A percentile compares a stretch with the other conserved stretches of the same genome.
These are phyloP conservation scores for Teratosphaeria zuluensis DNA, from an alignment of 2,329 filamentous ascomycete species.

Conservation along the genomic window DNA sequence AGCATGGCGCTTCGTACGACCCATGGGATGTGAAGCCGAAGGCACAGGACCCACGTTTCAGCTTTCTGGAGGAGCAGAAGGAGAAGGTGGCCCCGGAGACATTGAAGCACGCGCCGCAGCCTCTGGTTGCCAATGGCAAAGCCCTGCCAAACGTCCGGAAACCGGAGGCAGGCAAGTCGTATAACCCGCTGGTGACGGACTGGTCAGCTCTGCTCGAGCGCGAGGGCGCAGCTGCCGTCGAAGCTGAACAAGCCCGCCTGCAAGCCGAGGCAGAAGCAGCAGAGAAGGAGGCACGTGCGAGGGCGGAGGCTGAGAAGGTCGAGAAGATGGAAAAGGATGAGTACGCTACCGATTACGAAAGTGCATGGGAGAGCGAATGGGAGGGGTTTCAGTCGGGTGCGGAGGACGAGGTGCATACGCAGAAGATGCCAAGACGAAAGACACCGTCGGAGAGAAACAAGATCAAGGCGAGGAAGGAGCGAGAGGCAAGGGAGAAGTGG, in stretches of 20 bases:
- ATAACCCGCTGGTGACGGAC: constrained; percentile 82
- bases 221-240: constrained; percentile 70
- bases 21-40: constrained; percentile 57
- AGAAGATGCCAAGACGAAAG: constrained; percentile 73
- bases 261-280: constrained; percentile 57
- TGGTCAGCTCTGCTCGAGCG: constrained; percentile 67
- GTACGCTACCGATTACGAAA: constrained; percentile 53
- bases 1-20: constrained; percentile 61
- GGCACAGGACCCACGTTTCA: constrained; percentile 45
- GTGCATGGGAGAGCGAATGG: constrained; percentile 81
- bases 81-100: constrained; percentile 64
- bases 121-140: constrained; percentile 66
- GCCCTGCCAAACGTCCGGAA: constrained; percentile 65
- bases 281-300: constrained; percentile 57
- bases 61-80: constrained; percentile 54
- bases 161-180: constrained; percentile 76
- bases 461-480: constrained; percentile 78
- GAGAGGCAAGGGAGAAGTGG: constrained; percentile 66
- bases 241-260: constrained; percentile 65
- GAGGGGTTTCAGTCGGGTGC: constrained; percentile 44
- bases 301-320: constrained; percentile 64
- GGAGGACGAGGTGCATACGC: constrained; percentile 50
- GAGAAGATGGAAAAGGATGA: constrained; percentile 65
- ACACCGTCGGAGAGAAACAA: constrained; percentile 79
- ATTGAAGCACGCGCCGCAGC: constrained; percentile 65